phyloP scores from a whole-genome alignment of 441 rosid species.

The Aquilaria agallochum region DNA sequence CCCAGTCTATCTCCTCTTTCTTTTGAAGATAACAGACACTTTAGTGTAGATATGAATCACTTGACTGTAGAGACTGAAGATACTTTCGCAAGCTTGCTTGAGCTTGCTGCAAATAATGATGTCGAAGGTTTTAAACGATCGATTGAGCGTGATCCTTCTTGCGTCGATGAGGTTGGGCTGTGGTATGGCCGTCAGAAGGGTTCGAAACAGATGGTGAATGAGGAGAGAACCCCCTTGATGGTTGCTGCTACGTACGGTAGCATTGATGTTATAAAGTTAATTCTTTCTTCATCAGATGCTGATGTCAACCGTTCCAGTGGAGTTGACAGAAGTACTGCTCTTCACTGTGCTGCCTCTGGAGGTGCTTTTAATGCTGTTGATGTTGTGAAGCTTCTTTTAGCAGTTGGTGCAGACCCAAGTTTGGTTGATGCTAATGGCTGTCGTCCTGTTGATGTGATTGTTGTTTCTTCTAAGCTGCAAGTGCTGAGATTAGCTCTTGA shows the following conservation, averaged over 20 bases:
- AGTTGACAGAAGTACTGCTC: slow-evolving; percentile 52
- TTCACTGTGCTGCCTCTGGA: slow-evolving; percentile 81
- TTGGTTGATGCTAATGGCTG: slow-evolving; percentile 46
- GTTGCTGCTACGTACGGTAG: slow-evolving; percentile 79
- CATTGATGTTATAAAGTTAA: slow-evolving; percentile 52
- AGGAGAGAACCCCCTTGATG: slow-evolving; percentile 68
- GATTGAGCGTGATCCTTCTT: slow-evolving; percentile 47
- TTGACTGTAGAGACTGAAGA: slow-evolving; percentile 62
- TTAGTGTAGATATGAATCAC: slow-evolving; percentile 50
- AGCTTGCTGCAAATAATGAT: slow-evolving; percentile 72
- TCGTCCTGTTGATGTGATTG: slow-evolving; percentile 57
- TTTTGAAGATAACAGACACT: slow-evolving; percentile 28
- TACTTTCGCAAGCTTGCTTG: slow-evolving; percentile 62
- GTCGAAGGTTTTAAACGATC: slow-evolving; percentile 43
- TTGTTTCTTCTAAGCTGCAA: slow-evolving; percentile 59
- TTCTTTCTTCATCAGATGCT: slow-evolving; percentile 52
- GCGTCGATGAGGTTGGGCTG: slow-evolving; percentile 56
- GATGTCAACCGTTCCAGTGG: slow-evolving; percentile 59
- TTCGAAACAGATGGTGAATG: slow-evolving; percentile 59
- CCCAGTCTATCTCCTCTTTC: slow-evolving; percentile 18
- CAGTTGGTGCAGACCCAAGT: slow-evolving; percentile 61
- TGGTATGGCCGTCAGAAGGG: slow-evolving; percentile 79
- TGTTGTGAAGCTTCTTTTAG: slow-evolving; percentile 56
- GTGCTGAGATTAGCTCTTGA: slow-evolving; percentile 47
- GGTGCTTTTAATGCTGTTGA: slow-evolving; percentile 60